A percentile compares a stretch with the other conserved stretches of the same genome.
phyloP scores from a whole-genome alignment of 2,329 filamentous ascomycete species.

The Exserohilum rostratum region DNA sequence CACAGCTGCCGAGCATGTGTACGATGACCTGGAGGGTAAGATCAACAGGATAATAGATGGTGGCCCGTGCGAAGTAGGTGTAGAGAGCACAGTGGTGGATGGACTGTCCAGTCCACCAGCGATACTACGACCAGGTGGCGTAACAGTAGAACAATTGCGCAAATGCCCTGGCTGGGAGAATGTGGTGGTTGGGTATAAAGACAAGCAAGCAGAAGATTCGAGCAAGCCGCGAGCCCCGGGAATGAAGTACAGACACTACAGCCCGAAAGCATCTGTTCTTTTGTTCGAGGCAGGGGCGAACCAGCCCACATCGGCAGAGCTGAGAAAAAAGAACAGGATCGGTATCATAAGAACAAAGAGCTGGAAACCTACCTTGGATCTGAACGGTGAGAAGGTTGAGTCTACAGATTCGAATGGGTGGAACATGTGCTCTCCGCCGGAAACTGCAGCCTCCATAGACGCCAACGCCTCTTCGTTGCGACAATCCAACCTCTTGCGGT shows the following conservation, averaged over 20 bases:
- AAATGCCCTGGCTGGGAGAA: conserved; percentile 79
- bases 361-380: conserved; percentile 32
- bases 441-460: not conserved
- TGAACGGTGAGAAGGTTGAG: conserved; percentile 8
- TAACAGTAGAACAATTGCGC: conserved; percentile 80
- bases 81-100: conserved; percentile 97
- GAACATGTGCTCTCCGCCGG: conserved; percentile 15
- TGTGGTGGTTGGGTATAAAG: conserved; percentile 78
- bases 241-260: conserved; percentile 99
- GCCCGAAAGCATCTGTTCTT: conserved; percentile 83
- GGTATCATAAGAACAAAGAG: conserved; percentile 49
- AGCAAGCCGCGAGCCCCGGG: conserved; percentile 80
- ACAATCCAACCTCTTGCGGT: conserved; percentile 43
- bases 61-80: conserved; percentile 82
- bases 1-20: conserved; percentile 87
- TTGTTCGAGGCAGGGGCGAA: conserved; percentile 70
- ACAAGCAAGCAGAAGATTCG: conserved; percentile 66
- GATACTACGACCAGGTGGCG: conserved; percentile 83
- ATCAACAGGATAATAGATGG: conserved; percentile 91
- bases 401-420: conserved; percentile 7
- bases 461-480: conserved; percentile 3
- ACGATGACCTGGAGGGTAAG: conserved; percentile 79
- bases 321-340: conserved; percentile 40
- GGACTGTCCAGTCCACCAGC: conserved; percentile 81
- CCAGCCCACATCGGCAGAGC: conserved; percentile 34